Base-by-base conservation (phyloP, 768 basidiomycete genomes). In the Russula virescens region DNA sequence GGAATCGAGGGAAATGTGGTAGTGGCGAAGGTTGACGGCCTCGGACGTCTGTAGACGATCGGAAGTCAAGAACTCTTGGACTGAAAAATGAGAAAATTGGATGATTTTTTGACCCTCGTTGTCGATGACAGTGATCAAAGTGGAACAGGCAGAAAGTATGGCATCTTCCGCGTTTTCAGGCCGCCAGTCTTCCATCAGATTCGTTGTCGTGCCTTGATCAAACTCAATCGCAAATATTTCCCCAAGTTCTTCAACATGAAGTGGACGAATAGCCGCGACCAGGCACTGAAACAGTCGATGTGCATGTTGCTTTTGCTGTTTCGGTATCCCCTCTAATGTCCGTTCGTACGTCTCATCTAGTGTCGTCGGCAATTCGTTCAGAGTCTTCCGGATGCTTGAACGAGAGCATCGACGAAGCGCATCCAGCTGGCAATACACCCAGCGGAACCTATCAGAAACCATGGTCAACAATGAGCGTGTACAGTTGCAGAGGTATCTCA, bases 351-450 rank as follows among this genome's bases (percentile, higher is more conserved):
- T 51, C n/a, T 51, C 19, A 21, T 51, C 34, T 19, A 51, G 50
- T 21, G 31, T 31, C 5, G 50, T n/a, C 31, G 13, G 21, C 5
- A 35, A 31, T 16, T 53, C 52, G 14, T 53, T 38, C 52, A 53
- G 19, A 16, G 38, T 53, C 11, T 38, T 34, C 0, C 34, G 50
- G 35, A 51, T 51, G n/a, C 50, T 51, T 35, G 50, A 35, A n/a
- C 31, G 50, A 26, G 35, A 35, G 2, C 7, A 35, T 7, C 34
- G 31, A 51, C 50, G 34, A 3, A 51, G n/a, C 19, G 21, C 38
- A 21, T 53, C 52, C 35, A 53, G 52, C 16, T 53, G 52, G 19
- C 52, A 53, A n/a, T 35, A n/a, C 34, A 53, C 52, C 52, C 35
- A 53, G 10, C 52, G 52, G 34, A 53, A 53, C 35, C 52, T 53